These are phyloP conservation scores for Pelagomonas calceolata DNA, from an alignment of 108 stramenopile genomes.

Conservation along the genomic window DNA sequence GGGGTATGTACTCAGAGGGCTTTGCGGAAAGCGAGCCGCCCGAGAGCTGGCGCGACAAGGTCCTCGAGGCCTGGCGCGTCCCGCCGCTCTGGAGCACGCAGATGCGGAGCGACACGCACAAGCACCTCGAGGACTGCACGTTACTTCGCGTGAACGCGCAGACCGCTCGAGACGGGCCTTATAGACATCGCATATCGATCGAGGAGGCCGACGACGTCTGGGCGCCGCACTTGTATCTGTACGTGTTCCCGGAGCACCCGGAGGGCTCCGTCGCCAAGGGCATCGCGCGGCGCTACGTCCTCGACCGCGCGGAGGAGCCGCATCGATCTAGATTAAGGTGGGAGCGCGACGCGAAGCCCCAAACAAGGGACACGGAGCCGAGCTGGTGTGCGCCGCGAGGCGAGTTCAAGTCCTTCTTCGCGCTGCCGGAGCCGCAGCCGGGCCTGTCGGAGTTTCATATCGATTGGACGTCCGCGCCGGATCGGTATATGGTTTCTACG, in stretches of 20 bases:
- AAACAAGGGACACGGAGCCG: not conserved
- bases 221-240: not conserved
- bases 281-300: not conserved
- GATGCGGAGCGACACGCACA: no score
- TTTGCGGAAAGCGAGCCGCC: no score
- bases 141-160: not conserved
- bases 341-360: not conserved
- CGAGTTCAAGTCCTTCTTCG: no score
- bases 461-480: conserved; percentile 14
- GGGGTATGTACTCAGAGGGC: no score
- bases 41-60: no score
- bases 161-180: not conserved
- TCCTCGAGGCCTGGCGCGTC: no score
- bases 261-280: not conserved
- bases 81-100: no score
- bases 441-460: conserved; percentile 5
- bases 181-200: not conserved
- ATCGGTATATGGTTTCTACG: conserved; percentile 6
- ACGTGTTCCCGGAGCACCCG: not conserved
- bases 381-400: no score
- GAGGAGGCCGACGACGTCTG: not conserved
- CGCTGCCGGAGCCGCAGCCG: not conserved
- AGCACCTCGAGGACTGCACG: no score
- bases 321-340: not conserved
- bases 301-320: not conserved